Conservation (phyloP, 192 early-diverging fungal genomes). For the Mortierella claussenii region DNA sequence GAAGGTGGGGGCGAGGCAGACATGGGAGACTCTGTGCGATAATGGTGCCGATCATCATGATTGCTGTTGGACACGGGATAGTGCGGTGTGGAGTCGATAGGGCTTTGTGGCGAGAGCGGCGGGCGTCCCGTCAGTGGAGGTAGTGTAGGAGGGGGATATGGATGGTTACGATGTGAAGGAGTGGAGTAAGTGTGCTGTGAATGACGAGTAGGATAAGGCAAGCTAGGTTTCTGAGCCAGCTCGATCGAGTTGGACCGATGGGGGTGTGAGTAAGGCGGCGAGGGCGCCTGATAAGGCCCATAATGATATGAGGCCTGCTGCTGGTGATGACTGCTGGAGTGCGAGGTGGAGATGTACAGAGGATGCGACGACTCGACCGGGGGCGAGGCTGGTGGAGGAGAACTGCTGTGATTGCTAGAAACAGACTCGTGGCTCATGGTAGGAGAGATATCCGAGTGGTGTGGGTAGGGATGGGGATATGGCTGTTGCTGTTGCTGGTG, state of each 20-base stretch:
- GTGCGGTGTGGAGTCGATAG: conserved; percentile 15
- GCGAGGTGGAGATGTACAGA: conserved; percentile 22
- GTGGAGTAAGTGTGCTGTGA: conserved; percentile 18
- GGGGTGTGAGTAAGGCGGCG: conserved; percentile 34
- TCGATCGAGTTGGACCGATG: conserved; percentile 32
- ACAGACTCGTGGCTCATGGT: conserved; percentile 25
- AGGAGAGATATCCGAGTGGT: conserved; percentile 24
- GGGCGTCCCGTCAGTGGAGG: conserved; percentile 26
- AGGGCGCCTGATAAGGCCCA: conserved; percentile 28
- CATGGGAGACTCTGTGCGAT: conserved; percentile 13
- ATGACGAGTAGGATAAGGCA: conserved; percentile 25
- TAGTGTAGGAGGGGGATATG: conserved; percentile 36
- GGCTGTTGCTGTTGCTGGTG: conserved; percentile 8
- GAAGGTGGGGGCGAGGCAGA: conserved; percentile 21
- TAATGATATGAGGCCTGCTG: conserved; percentile 17
- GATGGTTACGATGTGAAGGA: conserved; percentile 22
- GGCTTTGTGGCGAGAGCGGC: conserved; percentile 39
- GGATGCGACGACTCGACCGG: conserved; percentile 23
- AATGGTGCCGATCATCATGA: conserved; percentile 14
- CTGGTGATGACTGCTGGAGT: conserved; percentile 13
- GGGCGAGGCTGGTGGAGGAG: conserved; percentile 3
- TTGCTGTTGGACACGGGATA: background rate
- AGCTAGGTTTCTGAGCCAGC: conserved; percentile 15
- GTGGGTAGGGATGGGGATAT: conserved; percentile 13
- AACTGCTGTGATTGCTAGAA: background rate